Conservation (phyloP, 306 rosid genomes). For the Cucumis cinereus region DNA sequence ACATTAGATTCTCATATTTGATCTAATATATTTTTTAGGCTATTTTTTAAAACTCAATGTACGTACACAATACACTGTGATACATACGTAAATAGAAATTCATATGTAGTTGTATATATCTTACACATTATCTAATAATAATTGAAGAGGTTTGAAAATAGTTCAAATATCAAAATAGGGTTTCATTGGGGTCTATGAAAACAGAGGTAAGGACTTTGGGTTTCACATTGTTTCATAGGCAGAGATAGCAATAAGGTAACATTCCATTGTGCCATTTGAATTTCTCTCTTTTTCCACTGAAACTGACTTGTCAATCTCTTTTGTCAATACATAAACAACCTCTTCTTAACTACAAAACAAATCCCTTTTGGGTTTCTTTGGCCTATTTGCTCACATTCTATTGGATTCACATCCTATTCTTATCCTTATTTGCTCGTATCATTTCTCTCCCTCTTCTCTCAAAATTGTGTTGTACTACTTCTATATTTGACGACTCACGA, state of each 20-base stretch:
- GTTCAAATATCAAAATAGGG: neutral
- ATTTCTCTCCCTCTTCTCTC: neutral
- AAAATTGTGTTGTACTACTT: neutral
- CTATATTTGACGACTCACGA: too few species aligned
- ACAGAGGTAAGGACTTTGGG: neutral
- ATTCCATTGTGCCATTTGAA: conserved; percentile 3
- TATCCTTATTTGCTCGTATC: neutral
- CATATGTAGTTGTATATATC: too few species aligned
- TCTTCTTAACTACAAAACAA: neutral
- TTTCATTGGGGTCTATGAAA: neutral
- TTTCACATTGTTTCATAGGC: neutral
- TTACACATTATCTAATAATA: neutral
- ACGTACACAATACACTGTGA: neutral
- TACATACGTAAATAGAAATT: neutral
- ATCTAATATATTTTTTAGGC: neutral
- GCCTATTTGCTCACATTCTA: neutral
- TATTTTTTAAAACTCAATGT: neutral
- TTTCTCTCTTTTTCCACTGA: neutral
- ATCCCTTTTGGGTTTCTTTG: neutral
- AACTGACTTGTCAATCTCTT: neutral
- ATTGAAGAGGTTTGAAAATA: neutral
- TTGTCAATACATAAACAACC: neutral
- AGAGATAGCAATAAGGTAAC: neutral
- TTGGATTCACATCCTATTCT: neutral
- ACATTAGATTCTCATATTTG: neutral